These are phyloP conservation scores for Tetracentron sinense DNA, from an alignment of 164 flowering plant genomes.

Conservation along the genomic window DNA sequence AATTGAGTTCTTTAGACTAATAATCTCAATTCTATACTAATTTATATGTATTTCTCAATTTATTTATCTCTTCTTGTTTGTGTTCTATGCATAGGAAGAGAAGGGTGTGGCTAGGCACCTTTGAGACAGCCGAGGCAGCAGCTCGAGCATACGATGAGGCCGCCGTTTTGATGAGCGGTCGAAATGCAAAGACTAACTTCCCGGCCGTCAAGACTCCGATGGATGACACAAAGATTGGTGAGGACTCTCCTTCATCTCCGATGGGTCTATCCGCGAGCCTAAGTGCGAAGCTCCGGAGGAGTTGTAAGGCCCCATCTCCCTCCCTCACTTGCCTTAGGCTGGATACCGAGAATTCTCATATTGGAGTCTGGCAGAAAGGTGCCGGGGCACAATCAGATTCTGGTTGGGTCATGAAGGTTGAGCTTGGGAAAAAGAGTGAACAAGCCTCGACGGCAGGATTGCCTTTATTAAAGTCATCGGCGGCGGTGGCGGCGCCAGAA, in stretches of 20 bases:
- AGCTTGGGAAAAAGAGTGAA: conserved; percentile 36
- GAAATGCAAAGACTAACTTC: conserved; percentile 78
- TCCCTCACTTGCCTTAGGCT: conserved; percentile 81
- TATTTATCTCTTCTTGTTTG: background rate
- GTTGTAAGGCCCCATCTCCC: conserved; percentile 61
- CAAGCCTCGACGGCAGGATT: background rate
- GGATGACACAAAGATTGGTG: conserved; percentile 3
- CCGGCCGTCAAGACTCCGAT: conserved; percentile 23
- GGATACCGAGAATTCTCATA: conserved; percentile 66
- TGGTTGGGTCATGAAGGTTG: conserved; percentile 74
- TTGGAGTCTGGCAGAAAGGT: conserved; percentile 88
- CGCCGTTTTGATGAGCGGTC: conserved; percentile 66
- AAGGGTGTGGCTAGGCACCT: conserved; percentile 82
- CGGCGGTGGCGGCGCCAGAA: background rate
- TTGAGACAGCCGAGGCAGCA: conserved; percentile 80
- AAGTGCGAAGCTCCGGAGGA: conserved; percentile 52
- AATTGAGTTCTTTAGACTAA: no score
- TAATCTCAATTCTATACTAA: no score
- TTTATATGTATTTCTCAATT: background rate
- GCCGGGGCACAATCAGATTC: conserved; percentile 59
- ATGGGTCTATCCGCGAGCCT: conserved; percentile 42
- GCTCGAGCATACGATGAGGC: conserved; percentile 84
- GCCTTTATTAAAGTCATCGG: background rate
- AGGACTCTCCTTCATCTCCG: conserved; percentile 19
- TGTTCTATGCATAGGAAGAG: conserved; percentile 42